These are phyloP conservation scores for Davidsoniella australis DNA, from an alignment of 2,329 filamentous ascomycete genomes.

Conservation along the genomic window DNA sequence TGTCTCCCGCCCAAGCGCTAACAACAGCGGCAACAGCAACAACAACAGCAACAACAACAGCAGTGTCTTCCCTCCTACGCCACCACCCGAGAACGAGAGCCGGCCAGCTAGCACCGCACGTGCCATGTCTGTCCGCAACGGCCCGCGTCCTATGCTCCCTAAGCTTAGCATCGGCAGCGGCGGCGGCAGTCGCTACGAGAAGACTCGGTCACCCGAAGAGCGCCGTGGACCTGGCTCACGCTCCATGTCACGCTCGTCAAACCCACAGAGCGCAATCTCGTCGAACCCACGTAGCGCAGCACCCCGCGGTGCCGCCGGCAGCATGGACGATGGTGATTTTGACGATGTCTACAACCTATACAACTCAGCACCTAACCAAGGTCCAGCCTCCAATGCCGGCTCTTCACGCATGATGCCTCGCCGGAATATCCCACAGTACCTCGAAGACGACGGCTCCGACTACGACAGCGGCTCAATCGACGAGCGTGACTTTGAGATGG, in stretches of 20 bases:
- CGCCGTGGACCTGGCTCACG: constrained; percentile 5
- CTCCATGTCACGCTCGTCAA: constrained; percentile 8
- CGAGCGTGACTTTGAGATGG: constrained; percentile 66
- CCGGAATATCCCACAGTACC: constrained; percentile 39
- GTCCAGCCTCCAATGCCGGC: constrained; percentile 23
- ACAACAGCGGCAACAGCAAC: not conserved
- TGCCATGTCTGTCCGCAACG: constrained; percentile 43
- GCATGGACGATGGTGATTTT: constrained; percentile 13
- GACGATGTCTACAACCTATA: constrained; percentile 21
- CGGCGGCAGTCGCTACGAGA: constrained; percentile 29
- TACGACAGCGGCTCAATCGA: constrained; percentile 56
- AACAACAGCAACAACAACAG: constrained; percentile 40
- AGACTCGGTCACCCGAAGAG: constrained; percentile 30
- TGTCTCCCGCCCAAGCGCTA: constrained; percentile 54
- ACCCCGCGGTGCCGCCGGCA: constrained; percentile 8
- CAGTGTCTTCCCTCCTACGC: constrained; percentile 92
- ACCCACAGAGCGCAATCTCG: constrained; percentile 8
- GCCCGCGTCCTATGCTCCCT: constrained; percentile 41
- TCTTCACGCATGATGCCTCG: constrained; percentile 24
- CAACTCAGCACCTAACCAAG: constrained; percentile 22
- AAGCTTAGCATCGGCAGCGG: constrained; percentile 45
- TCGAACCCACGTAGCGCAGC: constrained; percentile 12
- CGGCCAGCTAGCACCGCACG: constrained; percentile 35
- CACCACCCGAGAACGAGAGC: constrained; percentile 69
- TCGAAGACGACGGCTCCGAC: constrained; percentile 57